Conservation (phyloP, 2,329 filamentous ascomycete species). For the Pseudogymnoascus sp. region DNA sequence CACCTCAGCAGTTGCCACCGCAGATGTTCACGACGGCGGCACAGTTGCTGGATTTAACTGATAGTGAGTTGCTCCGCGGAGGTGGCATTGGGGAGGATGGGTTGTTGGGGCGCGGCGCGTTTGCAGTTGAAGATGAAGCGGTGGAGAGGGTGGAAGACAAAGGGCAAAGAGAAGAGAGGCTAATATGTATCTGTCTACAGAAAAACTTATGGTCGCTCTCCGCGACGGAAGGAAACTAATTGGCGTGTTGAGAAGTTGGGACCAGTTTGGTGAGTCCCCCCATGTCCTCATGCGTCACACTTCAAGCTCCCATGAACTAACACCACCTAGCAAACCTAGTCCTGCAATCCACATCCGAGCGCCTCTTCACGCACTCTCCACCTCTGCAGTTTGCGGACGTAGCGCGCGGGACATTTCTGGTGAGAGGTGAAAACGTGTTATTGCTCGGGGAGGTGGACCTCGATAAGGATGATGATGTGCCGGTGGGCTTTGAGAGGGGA, state of each 20-base stretch:
- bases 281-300: constrained; percentile 8
- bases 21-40: constrained; percentile 99
- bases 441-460: constrained; percentile 93
- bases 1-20: constrained; percentile 62
- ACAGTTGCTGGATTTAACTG: constrained; percentile 89
- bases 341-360: constrained; percentile 84
- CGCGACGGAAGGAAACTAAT: constrained; percentile 92
- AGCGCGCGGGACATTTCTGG: constrained; percentile 77
- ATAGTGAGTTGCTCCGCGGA: constrained; percentile 59
- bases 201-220: constrained; percentile 87
- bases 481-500: constrained; percentile 56
- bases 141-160: constrained; percentile 14
- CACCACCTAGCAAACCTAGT: constrained; percentile 71
- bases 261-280: constrained; percentile 75
- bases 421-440: constrained; percentile 94
- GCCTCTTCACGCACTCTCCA: constrained; percentile 55
- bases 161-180: constrained; percentile 11
- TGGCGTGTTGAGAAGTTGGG: constrained; percentile 89
- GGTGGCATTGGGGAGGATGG: neutral
- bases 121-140: neutral
- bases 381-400: constrained; percentile 71
- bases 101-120: neutral
- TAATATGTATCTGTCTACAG: constrained; percentile 40
- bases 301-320: constrained; percentile 12
- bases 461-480: constrained; percentile 86